Base-by-base conservation (phyloP, 257 asterid genomes). In the Przewalskia tangutica region DNA sequence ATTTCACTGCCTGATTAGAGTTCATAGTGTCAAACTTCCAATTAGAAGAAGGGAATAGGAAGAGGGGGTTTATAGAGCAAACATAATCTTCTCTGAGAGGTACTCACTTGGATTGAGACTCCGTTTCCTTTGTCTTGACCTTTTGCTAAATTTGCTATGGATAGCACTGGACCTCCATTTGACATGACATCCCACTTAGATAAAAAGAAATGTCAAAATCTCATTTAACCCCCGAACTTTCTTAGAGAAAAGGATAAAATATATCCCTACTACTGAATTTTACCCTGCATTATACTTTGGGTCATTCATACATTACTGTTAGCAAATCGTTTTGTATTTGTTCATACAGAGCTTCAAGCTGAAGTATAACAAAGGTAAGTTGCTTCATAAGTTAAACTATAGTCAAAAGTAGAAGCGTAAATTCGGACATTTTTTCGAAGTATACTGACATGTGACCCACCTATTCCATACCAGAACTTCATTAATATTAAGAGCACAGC, bases 81-180 rank as follows among this genome's bases (percentile, higher is more conserved):
- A 44, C 32, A 4, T 70, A 2, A 46, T 8, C 38, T 70, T 6
- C 77, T 18, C 36, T 44, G 78, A 18, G 58, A 44, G 58, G 27
- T 32, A 80, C 91, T 90, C 82, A 95, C 99, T 89, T 91, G 93
- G 84, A 86, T 83, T 6, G 91, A 85, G 44, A 92, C 98, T 36
- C 91, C 88, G 36, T 95, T 95, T 84, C 97, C 94, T 63, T 93
- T 84, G 79, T 90, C 95, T 82, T 92, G 90, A 53, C 98, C 99
- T 90, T 93, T 93, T n/a, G 93, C 94, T 81, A 92, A 82, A 91
- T 86, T 91, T 79, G 91, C 97, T 42, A 90, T 77, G 73, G 91
- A 59, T 32, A 90, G 92, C 65, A 82, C 84, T 7, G 84, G 86
- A 87, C 89, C 89, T 85, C 94, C 95, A 55, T 85, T 87, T 23